phyloP scores from a whole-genome alignment of 352 stramenopile genomes.

The Phytopythium litorale region DNA sequence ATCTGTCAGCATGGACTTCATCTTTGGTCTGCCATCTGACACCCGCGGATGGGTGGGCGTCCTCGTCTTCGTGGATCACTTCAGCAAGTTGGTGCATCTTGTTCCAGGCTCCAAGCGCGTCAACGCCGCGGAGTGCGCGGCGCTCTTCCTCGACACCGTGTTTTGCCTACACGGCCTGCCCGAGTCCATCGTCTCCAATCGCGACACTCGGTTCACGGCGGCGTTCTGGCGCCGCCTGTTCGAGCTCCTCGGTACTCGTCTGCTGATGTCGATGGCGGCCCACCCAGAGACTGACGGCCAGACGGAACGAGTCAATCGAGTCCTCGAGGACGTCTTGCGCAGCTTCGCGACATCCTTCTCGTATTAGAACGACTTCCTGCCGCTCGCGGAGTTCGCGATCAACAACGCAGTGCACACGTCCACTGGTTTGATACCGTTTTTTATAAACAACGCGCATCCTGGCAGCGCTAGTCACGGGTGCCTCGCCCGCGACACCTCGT shows the following conservation, averaged over 20 bases:
- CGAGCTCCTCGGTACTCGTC: slow-evolving; percentile 7
- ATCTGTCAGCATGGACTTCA: slow-evolving; percentile 19
- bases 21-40: slow-evolving; percentile 18
- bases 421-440: slow-evolving; percentile 20
- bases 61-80: slow-evolving; percentile 23
- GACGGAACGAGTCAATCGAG: slow-evolving; percentile 21
- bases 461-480: too few relatives aligned
- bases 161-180: slow-evolving; percentile 20
- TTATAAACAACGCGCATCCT: too few relatives aligned
- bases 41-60: slow-evolving; percentile 9
- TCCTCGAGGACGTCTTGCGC: slow-evolving; percentile 16
- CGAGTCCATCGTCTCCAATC: slow-evolving; percentile 6
- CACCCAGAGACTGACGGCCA: slow-evolving; percentile 25
- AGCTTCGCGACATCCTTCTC: too few relatives aligned
- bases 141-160: slow-evolving; percentile 21
- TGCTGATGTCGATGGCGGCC: slow-evolving; percentile 17
- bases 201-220: slow-evolving; percentile 7
- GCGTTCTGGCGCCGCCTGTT: slow-evolving; percentile 17
- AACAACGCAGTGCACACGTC: slow-evolving; percentile 22
- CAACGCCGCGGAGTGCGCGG: slow-evolving; percentile 11
- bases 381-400: slow-evolving; percentile 18
- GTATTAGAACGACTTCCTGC: slow-evolving; percentile 17
- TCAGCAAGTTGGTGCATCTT: slow-evolving; percentile 29
- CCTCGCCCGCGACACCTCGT: too few relatives aligned
- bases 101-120: slow-evolving; percentile 3